Percentiles rank a stretch among this genome's conserved stretches.
These are phyloP conservation scores for Sporothrix inflata DNA, from an alignment of 2,329 filamentous ascomycete genomes.

Conservation along the genomic window DNA sequence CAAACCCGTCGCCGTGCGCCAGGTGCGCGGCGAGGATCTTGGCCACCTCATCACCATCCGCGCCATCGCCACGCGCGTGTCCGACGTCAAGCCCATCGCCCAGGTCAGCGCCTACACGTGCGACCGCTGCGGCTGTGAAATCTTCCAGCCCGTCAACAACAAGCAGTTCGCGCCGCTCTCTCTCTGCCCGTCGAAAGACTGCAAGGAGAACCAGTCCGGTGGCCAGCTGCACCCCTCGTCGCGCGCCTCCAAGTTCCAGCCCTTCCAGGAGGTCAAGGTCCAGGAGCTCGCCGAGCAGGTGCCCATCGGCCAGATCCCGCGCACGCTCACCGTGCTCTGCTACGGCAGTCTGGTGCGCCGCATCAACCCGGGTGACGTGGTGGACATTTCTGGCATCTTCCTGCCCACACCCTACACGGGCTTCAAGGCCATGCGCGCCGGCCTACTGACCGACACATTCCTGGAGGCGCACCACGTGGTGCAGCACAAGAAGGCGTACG, in stretches of 20 bases:
- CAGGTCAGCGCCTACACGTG: slow-evolving; percentile 98
- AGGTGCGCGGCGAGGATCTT: slow-evolving; percentile 90
- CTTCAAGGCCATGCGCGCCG: slow-evolving; percentile 94
- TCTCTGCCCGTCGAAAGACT: slow-evolving; percentile 87
- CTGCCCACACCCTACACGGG: slow-evolving; percentile 98
- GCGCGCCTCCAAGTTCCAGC: slow-evolving; percentile 93
- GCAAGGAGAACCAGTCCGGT: slow-evolving; percentile 85
- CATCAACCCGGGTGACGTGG: slow-evolving; percentile 90
- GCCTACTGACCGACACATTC: slow-evolving; percentile 95
- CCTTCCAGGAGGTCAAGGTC: slow-evolving; percentile 98
- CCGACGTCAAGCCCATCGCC: slow-evolving; percentile 96
- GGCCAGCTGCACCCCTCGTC: slow-evolving; percentile 93
- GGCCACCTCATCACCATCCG: slow-evolving; percentile 92
- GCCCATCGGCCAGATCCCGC: slow-evolving; percentile 94
- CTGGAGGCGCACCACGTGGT: slow-evolving; percentile 90
- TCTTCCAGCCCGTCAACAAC: slow-evolving; percentile 92
- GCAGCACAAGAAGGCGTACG: slow-evolving; percentile 98
- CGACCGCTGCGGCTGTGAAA: slow-evolving; percentile 93
- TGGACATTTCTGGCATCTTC: slow-evolving; percentile 94
- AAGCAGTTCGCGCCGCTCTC: slow-evolving; percentile 88
- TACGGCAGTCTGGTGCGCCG: slow-evolving; percentile 83
- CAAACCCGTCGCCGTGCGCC: slow-evolving; percentile 81
- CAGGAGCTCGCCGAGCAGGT: slow-evolving; percentile 99
- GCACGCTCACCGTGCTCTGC: slow-evolving; percentile 86
- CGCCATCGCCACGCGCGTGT: slow-evolving; percentile 92